phyloP scores from a whole-genome alignment of 305 asterid species.

The Fraxinus ornus region DNA sequence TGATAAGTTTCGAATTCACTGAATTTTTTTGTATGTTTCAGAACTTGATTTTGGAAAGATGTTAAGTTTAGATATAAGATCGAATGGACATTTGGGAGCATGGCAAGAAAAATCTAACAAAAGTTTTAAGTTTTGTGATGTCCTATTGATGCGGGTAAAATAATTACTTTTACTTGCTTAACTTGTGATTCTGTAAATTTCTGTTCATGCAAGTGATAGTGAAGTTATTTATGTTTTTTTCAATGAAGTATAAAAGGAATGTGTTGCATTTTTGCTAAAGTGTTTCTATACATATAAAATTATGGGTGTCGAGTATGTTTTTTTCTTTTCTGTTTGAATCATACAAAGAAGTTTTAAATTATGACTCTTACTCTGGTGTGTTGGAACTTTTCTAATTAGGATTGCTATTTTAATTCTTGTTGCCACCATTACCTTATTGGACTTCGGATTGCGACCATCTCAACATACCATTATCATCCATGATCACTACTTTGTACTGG shows the following conservation, averaged over 20 bases:
- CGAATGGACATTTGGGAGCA: not conserved
- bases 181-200: not conserved
- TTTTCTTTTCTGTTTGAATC: not conserved
- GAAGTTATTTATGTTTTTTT: not conserved
- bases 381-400: not conserved
- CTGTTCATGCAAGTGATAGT: not conserved
- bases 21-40: not conserved
- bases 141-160: not conserved
- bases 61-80: not conserved
- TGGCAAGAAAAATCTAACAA: not conserved
- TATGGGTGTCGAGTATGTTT: not conserved
- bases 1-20: not conserved
- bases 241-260: not conserved
- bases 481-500: not conserved
- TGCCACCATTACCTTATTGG: not conserved
- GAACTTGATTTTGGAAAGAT: not conserved
- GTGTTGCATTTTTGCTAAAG: not conserved
- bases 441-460: not conserved
- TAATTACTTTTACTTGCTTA: not conserved
- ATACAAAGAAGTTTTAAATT: not conserved
- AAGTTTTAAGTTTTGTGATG: not conserved
- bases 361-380: not conserved
- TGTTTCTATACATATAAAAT: not conserved
- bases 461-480: not conserved
- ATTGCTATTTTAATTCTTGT: not conserved